A percentile compares a stretch with the other conserved stretches of the same genome.
phyloP scores from a whole-genome alignment of 257 asterid species.

The Salvia hispanica region DNA sequence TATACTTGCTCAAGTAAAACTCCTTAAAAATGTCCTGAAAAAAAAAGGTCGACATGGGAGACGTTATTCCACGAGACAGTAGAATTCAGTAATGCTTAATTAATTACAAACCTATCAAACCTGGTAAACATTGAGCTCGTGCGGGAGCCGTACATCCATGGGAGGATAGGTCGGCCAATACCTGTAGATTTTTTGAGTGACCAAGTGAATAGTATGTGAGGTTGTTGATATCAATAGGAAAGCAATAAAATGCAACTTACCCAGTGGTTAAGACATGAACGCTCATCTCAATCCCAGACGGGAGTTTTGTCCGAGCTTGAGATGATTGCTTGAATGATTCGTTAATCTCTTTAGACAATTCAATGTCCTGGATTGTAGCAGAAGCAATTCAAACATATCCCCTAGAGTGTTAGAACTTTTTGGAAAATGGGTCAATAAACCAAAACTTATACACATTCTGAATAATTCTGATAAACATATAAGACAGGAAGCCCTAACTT shows the following conservation, averaged over 20 bases:
- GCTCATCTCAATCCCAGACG: constrained; percentile 99
- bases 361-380: constrained; percentile 67
- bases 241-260: constrained; percentile 37
- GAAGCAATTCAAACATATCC: too few relatives aligned
- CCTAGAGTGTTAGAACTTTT: not conserved
- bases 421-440: not conserved
- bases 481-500: too few relatives aligned
- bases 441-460: not conserved
- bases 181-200: constrained; percentile 42
- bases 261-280: constrained; percentile 98
- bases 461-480: too few relatives aligned
- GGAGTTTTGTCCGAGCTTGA: constrained; percentile 96
- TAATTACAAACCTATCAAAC: constrained; percentile 41
- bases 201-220: not conserved
- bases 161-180: constrained; percentile 99
- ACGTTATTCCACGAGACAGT: constrained; percentile 18
- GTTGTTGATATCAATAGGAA: not conserved
- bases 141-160: constrained; percentile 96
- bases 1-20: constrained; percentile 89
- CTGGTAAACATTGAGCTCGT: constrained; percentile 94
- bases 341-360: constrained; percentile 90
- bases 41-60: not conserved
- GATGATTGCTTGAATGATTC: constrained; percentile 99
- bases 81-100: constrained; percentile 7
- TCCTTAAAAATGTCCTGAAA: constrained; percentile 93